phyloP scores from a whole-genome alignment of 2,329 filamentous ascomycete species.

The Fusarium sp. region DNA sequence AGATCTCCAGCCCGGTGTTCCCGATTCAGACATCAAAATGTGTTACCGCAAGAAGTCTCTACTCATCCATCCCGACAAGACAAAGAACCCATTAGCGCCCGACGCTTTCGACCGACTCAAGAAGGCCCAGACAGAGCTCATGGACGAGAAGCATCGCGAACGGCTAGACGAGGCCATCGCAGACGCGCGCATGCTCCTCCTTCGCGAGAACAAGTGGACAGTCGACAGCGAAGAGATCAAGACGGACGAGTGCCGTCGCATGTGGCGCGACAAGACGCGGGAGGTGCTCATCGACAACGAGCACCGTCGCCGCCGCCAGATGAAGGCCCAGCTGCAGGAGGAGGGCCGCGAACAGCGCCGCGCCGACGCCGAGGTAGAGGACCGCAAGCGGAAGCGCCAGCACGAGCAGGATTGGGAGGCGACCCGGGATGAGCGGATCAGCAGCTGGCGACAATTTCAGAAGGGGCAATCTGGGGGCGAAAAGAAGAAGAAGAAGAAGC shows the following conservation, averaged over 20 bases:
- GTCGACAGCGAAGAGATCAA: constrained; percentile 89
- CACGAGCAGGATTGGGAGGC: constrained; percentile 97
- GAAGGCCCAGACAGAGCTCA: constrained; percentile 90
- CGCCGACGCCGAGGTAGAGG: constrained; percentile 86
- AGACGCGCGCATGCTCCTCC: constrained; percentile 93
- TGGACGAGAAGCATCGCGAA: constrained; percentile 92
- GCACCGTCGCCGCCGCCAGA: constrained; percentile 82
- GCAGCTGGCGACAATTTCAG: constrained; percentile 92
- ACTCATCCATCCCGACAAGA: constrained; percentile 98
- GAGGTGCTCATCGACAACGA: constrained; percentile 95
- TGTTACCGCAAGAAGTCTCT: constrained; percentile 98
- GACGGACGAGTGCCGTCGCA: constrained; percentile 82
- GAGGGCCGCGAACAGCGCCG: constrained; percentile 90
- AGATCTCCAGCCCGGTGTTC: constrained; percentile 93
- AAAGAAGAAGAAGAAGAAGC: constrained; percentile 81
- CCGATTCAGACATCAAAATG: constrained; percentile 95
- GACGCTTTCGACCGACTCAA: constrained; percentile 97
- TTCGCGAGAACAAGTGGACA: constrained; percentile 94
- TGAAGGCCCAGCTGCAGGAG: constrained; percentile 96
- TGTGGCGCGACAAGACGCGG: constrained; percentile 92
- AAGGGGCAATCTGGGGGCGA: constrained; percentile 73
- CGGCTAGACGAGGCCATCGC: constrained; percentile 94
- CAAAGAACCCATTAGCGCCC: constrained; percentile 87
- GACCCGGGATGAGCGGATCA: constrained; percentile 89
- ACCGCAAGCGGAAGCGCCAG: constrained; percentile 86